Percentiles rank a stretch among this genome's conserved stretches.
These are phyloP conservation scores for Candida anutae DNA, from an alignment of 1,139 yeast species.

Conservation along the genomic window DNA sequence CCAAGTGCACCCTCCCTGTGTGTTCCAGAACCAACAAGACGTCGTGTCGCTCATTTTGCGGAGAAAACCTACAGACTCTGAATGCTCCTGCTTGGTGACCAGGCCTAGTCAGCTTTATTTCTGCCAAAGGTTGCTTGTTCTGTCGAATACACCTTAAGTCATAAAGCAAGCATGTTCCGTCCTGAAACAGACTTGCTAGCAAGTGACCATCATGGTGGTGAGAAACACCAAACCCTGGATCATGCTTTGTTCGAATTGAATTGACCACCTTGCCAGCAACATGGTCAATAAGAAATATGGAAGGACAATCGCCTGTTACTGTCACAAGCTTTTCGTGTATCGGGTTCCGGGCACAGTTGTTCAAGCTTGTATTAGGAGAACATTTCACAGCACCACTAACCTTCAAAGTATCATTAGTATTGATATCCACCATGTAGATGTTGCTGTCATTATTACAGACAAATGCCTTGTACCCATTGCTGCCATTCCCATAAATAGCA, in stretches of 20 bases:
- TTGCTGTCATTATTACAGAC: conserved; percentile 79
- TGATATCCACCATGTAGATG: conserved; percentile 57
- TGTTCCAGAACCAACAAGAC: conserved; percentile 74
- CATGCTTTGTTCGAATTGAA: conserved; percentile 49
- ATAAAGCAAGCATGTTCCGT: conserved; percentile 69
- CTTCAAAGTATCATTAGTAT: conserved; percentile 36
- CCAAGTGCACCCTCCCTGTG: conserved; percentile 74
- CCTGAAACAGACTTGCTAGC: conserved; percentile 79
- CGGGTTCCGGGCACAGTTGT: conserved; percentile 31
- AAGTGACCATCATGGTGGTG: conserved; percentile 65
- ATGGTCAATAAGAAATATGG: conserved; percentile 32
- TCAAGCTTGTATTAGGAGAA: conserved; percentile 33
- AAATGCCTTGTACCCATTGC: conserved; percentile 43
- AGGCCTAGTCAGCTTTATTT: conserved; percentile 52
- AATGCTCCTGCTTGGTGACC: conserved; percentile 55
- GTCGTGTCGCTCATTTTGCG: conserved; percentile 56
- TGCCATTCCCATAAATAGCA: conserved; percentile 34
- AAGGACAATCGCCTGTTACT: conserved; percentile 35
- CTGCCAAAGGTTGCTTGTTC: conserved; percentile 37
- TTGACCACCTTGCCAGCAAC: conserved; percentile 11
- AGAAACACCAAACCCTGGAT: conserved; percentile 79
- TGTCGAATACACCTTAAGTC: conserved; percentile 55
- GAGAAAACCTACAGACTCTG: conserved; percentile 62
- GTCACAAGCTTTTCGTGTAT: conserved; percentile 22
- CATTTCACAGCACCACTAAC: conserved; percentile 24